Evolutionary conservation across 495 filamentous ascomycete species (phyloP).

Genomic region (Pyrenopolyporus hunteri): DNA sequence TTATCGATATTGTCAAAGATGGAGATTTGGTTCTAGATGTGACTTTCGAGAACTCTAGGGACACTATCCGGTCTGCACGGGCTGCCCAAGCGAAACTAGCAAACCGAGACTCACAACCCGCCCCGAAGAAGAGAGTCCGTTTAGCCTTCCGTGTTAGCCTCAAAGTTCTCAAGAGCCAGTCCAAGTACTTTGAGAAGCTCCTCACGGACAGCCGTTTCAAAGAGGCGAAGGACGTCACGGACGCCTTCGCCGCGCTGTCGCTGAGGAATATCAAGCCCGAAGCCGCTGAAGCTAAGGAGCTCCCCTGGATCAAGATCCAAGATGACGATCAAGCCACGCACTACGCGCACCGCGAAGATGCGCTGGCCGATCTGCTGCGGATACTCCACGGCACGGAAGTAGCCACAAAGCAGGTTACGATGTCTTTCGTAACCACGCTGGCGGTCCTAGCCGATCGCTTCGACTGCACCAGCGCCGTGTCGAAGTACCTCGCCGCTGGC

Average conservation of each 20-base stretch:
- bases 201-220: constrained; percentile 57
- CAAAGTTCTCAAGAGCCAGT: constrained; percentile 51
- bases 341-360: constrained; percentile 53
- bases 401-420: constrained; percentile 46
- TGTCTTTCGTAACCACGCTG: constrained; percentile 65
- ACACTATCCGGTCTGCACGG: constrained; percentile 44
- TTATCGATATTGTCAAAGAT: constrained; percentile 53
- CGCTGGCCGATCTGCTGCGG: constrained; percentile 62
- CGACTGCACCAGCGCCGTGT: constrained; percentile 56
- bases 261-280: constrained; percentile 50
- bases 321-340: constrained; percentile 65
- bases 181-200: constrained; percentile 65
- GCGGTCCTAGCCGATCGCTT: constrained; percentile 72
- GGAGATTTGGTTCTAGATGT: constrained; percentile 65
- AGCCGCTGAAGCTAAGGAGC: constrained; percentile 51
- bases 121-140: constrained; percentile 42
- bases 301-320: constrained; percentile 61
- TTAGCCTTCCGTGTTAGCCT: constrained; percentile 49
- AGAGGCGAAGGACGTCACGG: constrained; percentile 55
- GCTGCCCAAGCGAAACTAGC: constrained; percentile 23
- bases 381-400: constrained; percentile 58
- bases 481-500: constrained; percentile 48
- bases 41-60: constrained; percentile 56
- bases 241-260: constrained; percentile 50
- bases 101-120: constrained; percentile 34